Evolutionary conservation across 2,329 filamentous ascomycete species (phyloP).

Genomic region (Parascedosporium putredinis): DNA sequence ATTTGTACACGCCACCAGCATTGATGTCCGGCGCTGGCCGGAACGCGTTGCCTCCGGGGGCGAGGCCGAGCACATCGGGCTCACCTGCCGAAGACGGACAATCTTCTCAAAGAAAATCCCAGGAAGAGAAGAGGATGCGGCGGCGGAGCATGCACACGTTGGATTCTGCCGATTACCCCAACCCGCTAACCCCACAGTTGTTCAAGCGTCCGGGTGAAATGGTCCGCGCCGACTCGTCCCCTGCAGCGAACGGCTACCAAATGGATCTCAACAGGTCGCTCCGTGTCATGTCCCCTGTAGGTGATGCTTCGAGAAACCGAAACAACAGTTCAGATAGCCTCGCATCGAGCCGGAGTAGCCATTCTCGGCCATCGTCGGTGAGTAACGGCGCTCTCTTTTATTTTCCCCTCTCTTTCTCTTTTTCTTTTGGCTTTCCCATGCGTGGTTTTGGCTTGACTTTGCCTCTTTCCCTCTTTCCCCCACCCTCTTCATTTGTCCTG

Average conservation of each 20-base stretch:
- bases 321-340: conserved; percentile 57
- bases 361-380: conserved; percentile 56
- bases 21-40: conserved; percentile 6
- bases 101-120: conserved; percentile 20
- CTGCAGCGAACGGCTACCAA: not conserved
- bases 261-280: conserved; percentile 23
- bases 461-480: not conserved
- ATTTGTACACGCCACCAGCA: conserved; percentile 12
- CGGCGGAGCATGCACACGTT: conserved; percentile 71
- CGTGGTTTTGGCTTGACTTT: too few species aligned
- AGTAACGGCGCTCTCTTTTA: conserved; percentile 26
- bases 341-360: conserved; percentile 44
- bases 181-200: conserved; percentile 24
- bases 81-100: conserved; percentile 6
- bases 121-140: conserved; percentile 66
- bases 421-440: not conserved
- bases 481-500: not conserved
- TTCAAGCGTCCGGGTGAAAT: conserved; percentile 12
- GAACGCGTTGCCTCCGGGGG: not conserved
- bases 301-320: conserved; percentile 24
- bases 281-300: conserved; percentile 18
- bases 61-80: conserved; percentile 6
- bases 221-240: not conserved
- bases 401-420: conserved; percentile 1
- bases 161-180: conserved; percentile 34